phyloP scores from a whole-genome alignment of 768 basidiomycete genomes.

The Strobilomyces confusus region DNA sequence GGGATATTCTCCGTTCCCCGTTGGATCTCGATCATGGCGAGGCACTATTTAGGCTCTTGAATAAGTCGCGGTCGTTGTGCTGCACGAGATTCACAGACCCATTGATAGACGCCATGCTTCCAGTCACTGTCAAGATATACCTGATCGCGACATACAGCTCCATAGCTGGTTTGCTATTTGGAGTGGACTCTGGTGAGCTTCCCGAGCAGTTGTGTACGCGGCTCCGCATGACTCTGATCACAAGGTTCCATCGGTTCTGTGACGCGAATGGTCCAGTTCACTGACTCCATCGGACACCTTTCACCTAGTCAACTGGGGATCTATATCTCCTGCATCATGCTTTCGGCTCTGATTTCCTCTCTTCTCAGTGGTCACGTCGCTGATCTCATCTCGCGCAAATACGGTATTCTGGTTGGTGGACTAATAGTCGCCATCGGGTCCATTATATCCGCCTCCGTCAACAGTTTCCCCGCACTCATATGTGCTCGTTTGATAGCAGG shows the following conservation, averaged over 20 bases:
- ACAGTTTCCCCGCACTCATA: conserved; percentile 35
- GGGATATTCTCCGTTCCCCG: too few relatives aligned
- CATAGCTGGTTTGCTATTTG: conserved; percentile 28
- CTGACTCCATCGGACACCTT: conserved; percentile 33
- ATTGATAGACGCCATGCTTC: not conserved
- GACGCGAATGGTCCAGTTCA: conserved; percentile 46
- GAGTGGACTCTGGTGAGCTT: conserved; percentile 27
- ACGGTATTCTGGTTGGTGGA: conserved; percentile 42
- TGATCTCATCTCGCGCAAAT: conserved; percentile 44
- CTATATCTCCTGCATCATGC: conserved; percentile 40
- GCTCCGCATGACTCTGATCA: not conserved
- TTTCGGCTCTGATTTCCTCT: conserved; percentile 40
- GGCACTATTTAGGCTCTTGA: too few relatives aligned
- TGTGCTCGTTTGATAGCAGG: conserved; percentile 46
- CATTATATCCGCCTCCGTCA: conserved; percentile 36
- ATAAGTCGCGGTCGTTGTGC: not conserved
- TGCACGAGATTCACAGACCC: not conserved
- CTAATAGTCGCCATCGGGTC: conserved; percentile 40
- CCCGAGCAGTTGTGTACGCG: not conserved
- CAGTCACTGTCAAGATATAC: conserved; percentile 18
- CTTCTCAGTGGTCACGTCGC: conserved; percentile 40
- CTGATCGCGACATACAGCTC: conserved; percentile 25
- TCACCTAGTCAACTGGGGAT: conserved; percentile 39
- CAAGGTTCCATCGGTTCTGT: conserved; percentile 40
- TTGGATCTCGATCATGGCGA: too few relatives aligned